phyloP scores from a whole-genome alignment of 2,329 filamentous ascomycete genomes.

The Claviceps digitariae region DNA sequence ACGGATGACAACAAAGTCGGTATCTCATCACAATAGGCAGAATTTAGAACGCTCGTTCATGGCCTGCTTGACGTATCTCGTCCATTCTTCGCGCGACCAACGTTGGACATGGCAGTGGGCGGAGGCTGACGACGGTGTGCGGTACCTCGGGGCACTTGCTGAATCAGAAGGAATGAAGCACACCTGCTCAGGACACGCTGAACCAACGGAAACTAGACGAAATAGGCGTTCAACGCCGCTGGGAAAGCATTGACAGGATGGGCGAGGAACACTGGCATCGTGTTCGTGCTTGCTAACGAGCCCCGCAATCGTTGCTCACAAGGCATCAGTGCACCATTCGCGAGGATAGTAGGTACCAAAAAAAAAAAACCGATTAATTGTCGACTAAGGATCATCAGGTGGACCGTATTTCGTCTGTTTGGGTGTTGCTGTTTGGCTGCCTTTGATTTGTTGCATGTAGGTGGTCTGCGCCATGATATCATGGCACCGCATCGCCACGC shows the following conservation, averaged over 20 bases:
- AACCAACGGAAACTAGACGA: background rate
- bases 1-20: background rate
- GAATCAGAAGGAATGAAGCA: background rate
- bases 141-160: background rate
- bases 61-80: no score
- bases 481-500: constrained; percentile 8
- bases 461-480: constrained; percentile 19
- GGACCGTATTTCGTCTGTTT: background rate
- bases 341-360: background rate
- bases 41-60: background rate
- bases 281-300: background rate
- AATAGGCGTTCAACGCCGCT: background rate
- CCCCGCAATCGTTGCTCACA: no score
- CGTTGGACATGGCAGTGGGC: background rate
- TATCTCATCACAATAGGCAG: background rate
- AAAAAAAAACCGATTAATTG: background rate
- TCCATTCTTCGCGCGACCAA: background rate
- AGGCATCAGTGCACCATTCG: background rate
- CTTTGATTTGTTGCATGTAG: background rate
- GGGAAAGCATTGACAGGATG: background rate
- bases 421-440: background rate
- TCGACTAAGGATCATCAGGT: background rate
- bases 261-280: background rate
- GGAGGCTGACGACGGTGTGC: background rate
- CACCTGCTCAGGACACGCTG: background rate